Conservation (phyloP, 164 flowering plant genomes). For the Houttuynia cordata region DNA sequence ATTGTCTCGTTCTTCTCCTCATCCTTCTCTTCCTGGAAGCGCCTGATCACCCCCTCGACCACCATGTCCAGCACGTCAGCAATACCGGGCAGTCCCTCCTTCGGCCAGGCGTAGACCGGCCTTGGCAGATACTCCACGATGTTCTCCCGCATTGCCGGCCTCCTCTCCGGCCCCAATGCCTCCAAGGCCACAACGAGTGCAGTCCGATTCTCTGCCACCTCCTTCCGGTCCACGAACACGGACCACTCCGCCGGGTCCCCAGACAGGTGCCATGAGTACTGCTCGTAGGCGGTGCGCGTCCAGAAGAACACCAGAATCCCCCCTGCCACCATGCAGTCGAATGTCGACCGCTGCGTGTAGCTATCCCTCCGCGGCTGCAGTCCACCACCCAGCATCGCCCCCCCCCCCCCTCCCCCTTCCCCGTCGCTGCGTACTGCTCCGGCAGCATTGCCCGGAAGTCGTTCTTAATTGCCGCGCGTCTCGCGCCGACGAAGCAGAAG, state of each 20-base stretch:
- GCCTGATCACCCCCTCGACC: slow-evolving; percentile 60
- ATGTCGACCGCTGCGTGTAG: slow-evolving; percentile 79
- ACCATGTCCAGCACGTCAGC: slow-evolving; percentile 86
- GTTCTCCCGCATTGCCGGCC: slow-evolving; percentile 62
- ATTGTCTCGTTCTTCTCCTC: background rate
- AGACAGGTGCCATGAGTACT: slow-evolving; percentile 87
- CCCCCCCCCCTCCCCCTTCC: slow-evolving; percentile 50
- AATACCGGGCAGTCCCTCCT: slow-evolving; percentile 33
- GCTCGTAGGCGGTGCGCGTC: slow-evolving; percentile 69
- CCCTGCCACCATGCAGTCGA: slow-evolving; percentile 97
- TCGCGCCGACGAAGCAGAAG: slow-evolving; percentile 81
- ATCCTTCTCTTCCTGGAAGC: slow-evolving; percentile 24
- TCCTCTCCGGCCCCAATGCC: slow-evolving; percentile 29
- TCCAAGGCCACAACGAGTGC: slow-evolving; percentile 46
- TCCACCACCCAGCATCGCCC: slow-evolving; percentile 63
- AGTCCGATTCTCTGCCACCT: slow-evolving; percentile 50
- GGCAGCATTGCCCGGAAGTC: slow-evolving; percentile 56
- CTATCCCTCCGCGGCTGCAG: slow-evolving; percentile 93
- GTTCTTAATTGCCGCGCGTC: slow-evolving; percentile 35
- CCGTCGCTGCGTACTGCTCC: slow-evolving; percentile 54
- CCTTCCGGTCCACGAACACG: slow-evolving; percentile 65
- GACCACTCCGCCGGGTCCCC: slow-evolving; percentile 63
- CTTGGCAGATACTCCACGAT: slow-evolving; percentile 61
- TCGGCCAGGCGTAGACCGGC: slow-evolving; percentile 46
- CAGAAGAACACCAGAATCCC: slow-evolving; percentile 92